Base-by-base conservation (phyloP, 2,329 filamentous ascomycete species). In the Arachnomyces sp. region DNA sequence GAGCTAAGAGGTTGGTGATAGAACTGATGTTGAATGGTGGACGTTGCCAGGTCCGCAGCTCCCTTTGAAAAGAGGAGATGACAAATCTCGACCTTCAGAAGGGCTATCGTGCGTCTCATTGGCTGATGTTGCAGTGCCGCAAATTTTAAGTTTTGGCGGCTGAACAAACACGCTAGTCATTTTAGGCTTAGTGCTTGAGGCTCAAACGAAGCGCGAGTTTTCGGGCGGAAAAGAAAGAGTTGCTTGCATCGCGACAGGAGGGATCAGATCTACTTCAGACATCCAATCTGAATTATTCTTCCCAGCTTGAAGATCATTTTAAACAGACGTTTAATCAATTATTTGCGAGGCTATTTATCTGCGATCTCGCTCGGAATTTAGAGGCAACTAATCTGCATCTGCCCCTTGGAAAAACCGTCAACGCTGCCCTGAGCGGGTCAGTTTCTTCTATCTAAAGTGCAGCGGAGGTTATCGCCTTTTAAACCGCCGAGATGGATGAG, bases 401-500 rank as follows among this genome's bases (percentile, higher is more conserved):
- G n/a, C n/a, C n/a, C n/a, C 46, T 47, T 48, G 46, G 50, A 44
- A 54, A 44, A 48, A 49, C 47, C 50, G 55, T 55, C 49, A 49
- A 57, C 20, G 20, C 20, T 25, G 20, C 20, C 20, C 20, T 5
- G 9, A 25, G 5, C 20, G 20, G 20, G 20, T 25, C 20, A 25
- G 20, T 25, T 48, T 48, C 46, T 50, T 57, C 56, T 53, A 57
- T 49, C 44, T 49, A 47, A 44, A 43, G 47, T 53, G 46, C 43
- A 52, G 31, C 31, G 4, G n/a, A 32, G 12, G 5, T 17, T 34
- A 14, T 50, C 49, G 43, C 44, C 43, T 46, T 49, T 46, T 37
- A 49, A 48, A 45, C 50, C 49, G 50, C 48, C 42, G 56, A 20
- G 30, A 66, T 66, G 63, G 63, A 65, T 41, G 63, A 64, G 29